Evolutionary conservation across 1,284 basidiomycete species (phyloP).

Genomic region (Cystobasidiaceae sp.): DNA sequence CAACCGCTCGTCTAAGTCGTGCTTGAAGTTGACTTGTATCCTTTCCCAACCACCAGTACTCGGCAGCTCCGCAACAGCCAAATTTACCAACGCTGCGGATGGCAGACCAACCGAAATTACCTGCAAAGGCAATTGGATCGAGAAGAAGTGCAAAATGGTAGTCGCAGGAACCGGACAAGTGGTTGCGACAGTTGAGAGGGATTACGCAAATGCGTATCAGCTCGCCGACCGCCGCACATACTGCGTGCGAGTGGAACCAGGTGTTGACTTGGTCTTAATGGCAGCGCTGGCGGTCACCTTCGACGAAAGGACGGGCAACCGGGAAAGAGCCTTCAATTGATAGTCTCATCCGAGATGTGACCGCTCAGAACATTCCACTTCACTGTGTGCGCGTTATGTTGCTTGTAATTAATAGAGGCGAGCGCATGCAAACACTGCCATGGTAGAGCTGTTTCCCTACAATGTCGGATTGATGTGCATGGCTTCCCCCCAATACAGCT

Average conservation of each 20-base stretch:
- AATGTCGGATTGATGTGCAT: no score
- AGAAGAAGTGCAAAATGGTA: not conserved
- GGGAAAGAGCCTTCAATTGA: not conserved
- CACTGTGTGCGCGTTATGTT: no score
- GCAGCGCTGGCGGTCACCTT: slow-evolving; percentile 49
- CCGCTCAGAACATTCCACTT: no score
- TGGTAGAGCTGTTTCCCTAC: no score
- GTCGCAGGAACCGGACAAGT: not conserved
- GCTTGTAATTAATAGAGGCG: no score
- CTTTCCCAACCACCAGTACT: not conserved
- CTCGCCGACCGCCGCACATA: not conserved
- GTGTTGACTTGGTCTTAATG: slow-evolving; percentile 50
- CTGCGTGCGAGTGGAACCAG: slow-evolving; percentile 42
- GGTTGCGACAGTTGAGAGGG: not conserved
- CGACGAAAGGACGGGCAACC: slow-evolving; percentile 43
- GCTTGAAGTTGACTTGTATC: not conserved
- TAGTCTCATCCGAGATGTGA: no score
- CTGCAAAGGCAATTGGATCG: not conserved
- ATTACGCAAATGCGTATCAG: not conserved
- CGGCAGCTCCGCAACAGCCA: not conserved
- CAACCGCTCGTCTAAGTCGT: not conserved
- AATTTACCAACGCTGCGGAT: not conserved
- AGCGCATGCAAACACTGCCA: no score
- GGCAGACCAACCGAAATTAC: not conserved
- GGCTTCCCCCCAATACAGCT: no score